These are phyloP conservation scores for Talaromyces ruber DNA, from an alignment of 495 filamentous ascomycete species.

Conservation along the genomic window DNA sequence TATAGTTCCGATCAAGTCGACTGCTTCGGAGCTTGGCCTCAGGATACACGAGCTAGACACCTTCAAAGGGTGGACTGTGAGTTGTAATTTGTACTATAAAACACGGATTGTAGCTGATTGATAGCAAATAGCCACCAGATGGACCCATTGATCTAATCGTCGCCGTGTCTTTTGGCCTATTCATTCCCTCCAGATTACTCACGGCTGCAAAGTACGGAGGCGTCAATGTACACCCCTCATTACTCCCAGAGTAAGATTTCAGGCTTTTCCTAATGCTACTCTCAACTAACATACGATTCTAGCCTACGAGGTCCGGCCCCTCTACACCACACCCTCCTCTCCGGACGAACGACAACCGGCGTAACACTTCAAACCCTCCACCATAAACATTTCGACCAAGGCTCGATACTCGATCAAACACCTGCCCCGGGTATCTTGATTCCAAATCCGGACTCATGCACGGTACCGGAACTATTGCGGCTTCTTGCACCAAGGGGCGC, in stretches of 20 bases:
- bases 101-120: conserved; percentile 5
- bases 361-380: conserved; percentile 83
- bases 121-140: conserved; percentile 18
- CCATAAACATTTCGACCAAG: conserved; percentile 64
- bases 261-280: background rate
- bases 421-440: conserved; percentile 43
- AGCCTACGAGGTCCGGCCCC: conserved; percentile 72
- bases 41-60: conserved; percentile 67
- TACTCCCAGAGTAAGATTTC: conserved; percentile 66
- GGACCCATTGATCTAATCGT: conserved; percentile 71
- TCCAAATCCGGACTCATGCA: conserved; percentile 31
- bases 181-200: conserved; percentile 73
- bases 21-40: conserved; percentile 54
- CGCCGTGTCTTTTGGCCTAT: conserved; percentile 91
- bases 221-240: conserved; percentile 89
- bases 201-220: conserved; percentile 67
- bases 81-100: background rate
- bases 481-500: conserved; percentile 42
- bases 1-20: conserved; percentile 64
- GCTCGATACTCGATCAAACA: conserved; percentile 63
- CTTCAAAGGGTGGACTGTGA: conserved; percentile 74
- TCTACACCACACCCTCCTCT: conserved; percentile 68
- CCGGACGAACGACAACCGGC: conserved; percentile 47
- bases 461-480: conserved; percentile 31
- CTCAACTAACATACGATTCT: background rate